Base-by-base conservation (phyloP, 2,329 filamentous ascomycete genomes). In the Ceratocystis papillata region DNA sequence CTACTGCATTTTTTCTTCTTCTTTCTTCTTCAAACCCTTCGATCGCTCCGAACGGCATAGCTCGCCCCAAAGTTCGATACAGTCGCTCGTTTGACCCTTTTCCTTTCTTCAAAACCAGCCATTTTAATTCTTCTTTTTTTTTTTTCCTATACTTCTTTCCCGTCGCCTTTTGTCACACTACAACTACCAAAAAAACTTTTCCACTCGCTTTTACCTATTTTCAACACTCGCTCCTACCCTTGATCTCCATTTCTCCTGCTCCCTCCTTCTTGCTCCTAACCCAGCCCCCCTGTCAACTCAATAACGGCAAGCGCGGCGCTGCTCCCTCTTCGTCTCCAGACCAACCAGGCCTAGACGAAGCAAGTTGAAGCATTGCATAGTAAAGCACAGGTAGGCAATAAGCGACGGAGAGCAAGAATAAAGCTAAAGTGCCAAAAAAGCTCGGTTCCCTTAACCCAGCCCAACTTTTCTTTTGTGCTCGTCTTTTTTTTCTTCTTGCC, bases 1-100 rank as follows among this genome's bases (percentile, higher is more conserved):
- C 46, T 60, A 41, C 12, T 41, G 37, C 37, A 41, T 62, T 41
- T 44, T 33, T 63, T 63, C 53, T 33, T 55, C 53, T 61, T 62
- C 25, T 17, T 17, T 65, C 25, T 60, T 25, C 41, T 22, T 45
- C 30, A 45, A 63, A n/a, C 44, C n/a, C 37, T 10, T 12, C 37
- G 37, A 30, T 66, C 37, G 44, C 5, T 55, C 59, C n/a, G 25
- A 22, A 53, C 12, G 37, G 60, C 64, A 33, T 46, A 41, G 28
- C 20, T 22, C 37, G 37, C 37, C 37, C 10, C 37, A 15, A 41
- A 64, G 61, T 45, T 65, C 25, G 53, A 50, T 59, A 63, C 37
- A 15, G 66, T 67, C 66, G 65, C 41, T 67, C 66, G 66, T 65
- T 65, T 63, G 65, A 67, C 37, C n/a, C 22, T 48, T 20, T 41